phyloP scores from a whole-genome alignment of 345 rosid species.

The Bruguiera gymnorhiza region DNA sequence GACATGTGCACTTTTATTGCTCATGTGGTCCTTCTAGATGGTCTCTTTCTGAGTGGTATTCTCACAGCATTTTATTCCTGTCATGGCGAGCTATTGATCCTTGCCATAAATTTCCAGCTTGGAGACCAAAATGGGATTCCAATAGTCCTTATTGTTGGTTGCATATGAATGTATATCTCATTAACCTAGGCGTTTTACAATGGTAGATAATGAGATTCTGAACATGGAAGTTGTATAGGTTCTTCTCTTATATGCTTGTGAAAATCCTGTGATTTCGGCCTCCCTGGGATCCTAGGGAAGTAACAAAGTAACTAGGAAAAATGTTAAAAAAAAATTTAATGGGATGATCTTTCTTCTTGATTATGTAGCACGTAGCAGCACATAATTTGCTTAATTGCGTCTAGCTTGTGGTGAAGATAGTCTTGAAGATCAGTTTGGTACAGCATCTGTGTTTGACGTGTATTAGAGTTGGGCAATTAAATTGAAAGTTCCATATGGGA shows the following conservation, averaged over 20 bases:
- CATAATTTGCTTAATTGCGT: background rate
- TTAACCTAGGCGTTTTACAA: background rate
- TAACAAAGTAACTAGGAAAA: no score
- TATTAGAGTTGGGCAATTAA: background rate
- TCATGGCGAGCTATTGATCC: background rate
- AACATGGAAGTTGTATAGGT: background rate
- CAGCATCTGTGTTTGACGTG: background rate
- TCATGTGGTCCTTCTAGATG: conserved; percentile 39
- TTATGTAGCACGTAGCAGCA: background rate
- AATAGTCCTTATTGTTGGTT: background rate
- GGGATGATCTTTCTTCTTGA: background rate
- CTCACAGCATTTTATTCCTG: conserved; percentile 11
- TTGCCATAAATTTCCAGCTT: conserved; percentile 18
- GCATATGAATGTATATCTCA: background rate
- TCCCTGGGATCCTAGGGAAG: no score
- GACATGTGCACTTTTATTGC: conserved; percentile 15
- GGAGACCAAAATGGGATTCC: conserved; percentile 1
- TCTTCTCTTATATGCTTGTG: background rate
- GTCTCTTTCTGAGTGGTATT: conserved; percentile 30
- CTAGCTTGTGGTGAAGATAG: background rate
- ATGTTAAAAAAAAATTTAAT: background rate
- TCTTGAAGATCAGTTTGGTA: background rate
- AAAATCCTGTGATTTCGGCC: background rate
- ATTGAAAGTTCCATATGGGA: background rate
- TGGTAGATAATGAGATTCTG: background rate